Percentiles rank a stretch among this genome's conserved stretches.
These are phyloP conservation scores for Polychaeton citri DNA, from an alignment of 2,329 filamentous ascomycete genomes.

Conservation along the genomic window DNA sequence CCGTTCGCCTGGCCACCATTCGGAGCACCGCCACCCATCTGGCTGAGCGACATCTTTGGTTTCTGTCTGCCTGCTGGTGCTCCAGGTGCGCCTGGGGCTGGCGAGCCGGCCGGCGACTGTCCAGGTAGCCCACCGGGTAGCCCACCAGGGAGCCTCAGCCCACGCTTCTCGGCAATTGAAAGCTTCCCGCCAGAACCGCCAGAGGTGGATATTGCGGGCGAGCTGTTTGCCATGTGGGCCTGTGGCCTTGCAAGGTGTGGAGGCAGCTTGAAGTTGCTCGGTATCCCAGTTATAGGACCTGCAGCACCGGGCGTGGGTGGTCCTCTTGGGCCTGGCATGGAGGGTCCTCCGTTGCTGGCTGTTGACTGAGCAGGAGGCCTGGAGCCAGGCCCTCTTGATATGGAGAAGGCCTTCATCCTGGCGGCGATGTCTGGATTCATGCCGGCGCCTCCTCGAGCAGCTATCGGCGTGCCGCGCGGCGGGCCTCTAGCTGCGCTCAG, in stretches of 20 bases:
- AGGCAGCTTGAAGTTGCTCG: constrained; percentile 31
- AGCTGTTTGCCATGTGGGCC: constrained; percentile 32
- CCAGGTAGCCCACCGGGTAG: constrained; percentile 32
- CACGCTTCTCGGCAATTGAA: constrained; percentile 55
- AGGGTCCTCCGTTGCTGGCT: constrained; percentile 6
- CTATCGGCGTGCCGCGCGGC: constrained; percentile 27
- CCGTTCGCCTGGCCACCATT: constrained; percentile 17
- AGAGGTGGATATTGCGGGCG: constrained; percentile 33
- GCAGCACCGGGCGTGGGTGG: constrained; percentile 10
- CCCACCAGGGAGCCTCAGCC: constrained; percentile 48
- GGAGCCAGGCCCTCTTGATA: constrained; percentile 42
- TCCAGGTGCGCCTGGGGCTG: constrained; percentile 13
- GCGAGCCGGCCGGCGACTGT: constrained; percentile 23
- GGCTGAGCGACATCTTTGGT: constrained; percentile 28
- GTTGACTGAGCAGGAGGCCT: constrained; percentile 11
- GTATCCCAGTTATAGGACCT: constrained; percentile 22
- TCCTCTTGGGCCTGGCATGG: constrained; percentile 4
- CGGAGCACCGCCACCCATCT: constrained; percentile 25
- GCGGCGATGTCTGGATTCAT: constrained; percentile 47
- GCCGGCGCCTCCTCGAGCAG: constrained; percentile 33
- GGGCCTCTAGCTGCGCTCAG: constrained; percentile 55
- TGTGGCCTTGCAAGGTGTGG: constrained; percentile 23
- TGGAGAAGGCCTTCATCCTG: constrained; percentile 56
- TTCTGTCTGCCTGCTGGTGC: constrained; percentile 23
- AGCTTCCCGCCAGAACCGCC: constrained; percentile 29